Evolutionary conservation across 495 filamentous ascomycete genomes (phyloP).

Genomic region (Talaromyces adpressus): DNA sequence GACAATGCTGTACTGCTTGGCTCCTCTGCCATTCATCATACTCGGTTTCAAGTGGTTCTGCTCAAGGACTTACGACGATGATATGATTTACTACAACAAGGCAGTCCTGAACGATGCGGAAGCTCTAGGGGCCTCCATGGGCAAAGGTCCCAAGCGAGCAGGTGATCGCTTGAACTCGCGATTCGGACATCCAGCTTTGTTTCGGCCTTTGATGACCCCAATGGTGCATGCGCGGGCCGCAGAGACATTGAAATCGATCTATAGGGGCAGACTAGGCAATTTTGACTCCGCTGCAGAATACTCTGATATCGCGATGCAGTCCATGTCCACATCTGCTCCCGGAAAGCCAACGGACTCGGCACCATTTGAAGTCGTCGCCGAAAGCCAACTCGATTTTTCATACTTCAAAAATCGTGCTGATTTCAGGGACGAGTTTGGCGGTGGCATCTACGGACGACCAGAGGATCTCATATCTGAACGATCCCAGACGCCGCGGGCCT

Average conservation of each 20-base stretch:
- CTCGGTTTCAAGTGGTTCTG: conserved; percentile 85
- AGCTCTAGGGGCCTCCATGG: conserved; percentile 27
- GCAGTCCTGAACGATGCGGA: conserved; percentile 52
- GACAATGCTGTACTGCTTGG: conserved; percentile 57
- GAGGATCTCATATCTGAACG: conserved; percentile 58
- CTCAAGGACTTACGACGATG: conserved; percentile 63
- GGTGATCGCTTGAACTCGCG: conserved; percentile 69
- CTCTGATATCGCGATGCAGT: conserved; percentile 68
- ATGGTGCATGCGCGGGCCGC: conserved; percentile 93
- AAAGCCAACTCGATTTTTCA: conserved; percentile 84
- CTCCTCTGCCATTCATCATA: conserved; percentile 76
- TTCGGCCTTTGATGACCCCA: conserved; percentile 80
- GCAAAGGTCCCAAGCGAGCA: conserved; percentile 41
- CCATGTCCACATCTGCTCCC: conserved; percentile 68
- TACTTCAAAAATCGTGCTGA: conserved; percentile 86
- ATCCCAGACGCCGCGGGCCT: conserved; percentile 57
- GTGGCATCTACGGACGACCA: conserved; percentile 63
- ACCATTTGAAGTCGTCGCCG: conserved; percentile 83
- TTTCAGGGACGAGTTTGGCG: conserved; percentile 82
- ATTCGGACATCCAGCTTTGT: conserved; percentile 89
- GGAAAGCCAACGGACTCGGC: conserved; percentile 54
- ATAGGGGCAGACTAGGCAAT: conserved; percentile 66
- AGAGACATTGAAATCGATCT: conserved; percentile 71
- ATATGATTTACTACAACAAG: conserved; percentile 69
- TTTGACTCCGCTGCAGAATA: conserved; percentile 58